These are phyloP conservation scores for Haplographium delicatum DNA, from an alignment of 495 filamentous ascomycete genomes.

Conservation along the genomic window DNA sequence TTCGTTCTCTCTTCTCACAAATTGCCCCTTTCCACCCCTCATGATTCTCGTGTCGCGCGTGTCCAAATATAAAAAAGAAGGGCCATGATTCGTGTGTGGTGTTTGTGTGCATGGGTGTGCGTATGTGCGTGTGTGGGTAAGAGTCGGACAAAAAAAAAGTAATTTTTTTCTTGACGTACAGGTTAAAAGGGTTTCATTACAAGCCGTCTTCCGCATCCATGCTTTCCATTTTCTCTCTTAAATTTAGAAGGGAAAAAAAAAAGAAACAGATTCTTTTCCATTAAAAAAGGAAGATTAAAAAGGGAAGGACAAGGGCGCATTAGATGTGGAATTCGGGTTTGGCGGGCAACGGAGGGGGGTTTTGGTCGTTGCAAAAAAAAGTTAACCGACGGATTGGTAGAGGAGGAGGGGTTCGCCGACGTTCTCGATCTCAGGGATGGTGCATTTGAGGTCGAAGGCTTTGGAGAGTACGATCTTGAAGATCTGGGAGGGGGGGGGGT, in stretches of 20 bases:
- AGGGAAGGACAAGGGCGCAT: no score
- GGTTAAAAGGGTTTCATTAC: no score
- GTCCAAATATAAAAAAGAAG: neutral
- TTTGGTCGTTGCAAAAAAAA: neutral
- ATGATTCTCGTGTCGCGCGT: neutral
- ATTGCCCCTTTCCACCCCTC: neutral
- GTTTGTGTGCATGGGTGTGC: neutral
- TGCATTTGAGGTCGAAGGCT: conserved; percentile 97
- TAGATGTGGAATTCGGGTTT: no score
- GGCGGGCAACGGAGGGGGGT: neutral
- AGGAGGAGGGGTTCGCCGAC: conserved; percentile 93
- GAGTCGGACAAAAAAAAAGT: no score
- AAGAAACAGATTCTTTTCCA: no score
- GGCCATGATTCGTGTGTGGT: neutral
- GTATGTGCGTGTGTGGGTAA: no score
- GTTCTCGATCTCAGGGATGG: conserved; percentile 97
- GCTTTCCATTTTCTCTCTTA: no score
- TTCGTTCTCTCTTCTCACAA: neutral
- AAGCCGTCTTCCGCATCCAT: no score
- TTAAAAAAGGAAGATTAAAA: no score
- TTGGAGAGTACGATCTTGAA: conserved; percentile 99
- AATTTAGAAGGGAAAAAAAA: no score
- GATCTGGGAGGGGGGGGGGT: conserved; percentile 61
- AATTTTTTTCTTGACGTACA: no score
- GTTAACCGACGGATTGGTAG: conserved; percentile 65